Base-by-base conservation (phyloP, 1,284 basidiomycete genomes). In the Cutaneotrichosporon sp. region DNA sequence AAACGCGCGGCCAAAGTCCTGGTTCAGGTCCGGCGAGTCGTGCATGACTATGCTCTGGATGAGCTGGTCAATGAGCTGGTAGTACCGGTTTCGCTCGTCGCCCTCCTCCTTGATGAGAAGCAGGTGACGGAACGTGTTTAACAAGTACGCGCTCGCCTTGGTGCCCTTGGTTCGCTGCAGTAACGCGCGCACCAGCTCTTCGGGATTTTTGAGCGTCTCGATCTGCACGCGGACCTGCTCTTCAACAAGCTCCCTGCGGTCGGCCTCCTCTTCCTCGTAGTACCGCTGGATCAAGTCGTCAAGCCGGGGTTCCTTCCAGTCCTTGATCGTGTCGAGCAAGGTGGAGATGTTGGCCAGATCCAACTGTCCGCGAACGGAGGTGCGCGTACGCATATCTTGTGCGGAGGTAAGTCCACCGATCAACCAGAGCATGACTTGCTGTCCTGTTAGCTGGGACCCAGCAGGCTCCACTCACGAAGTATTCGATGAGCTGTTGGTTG, bases 41-140 rank as follows among this genome's bases (percentile, higher is more conserved):
- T 96, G 91, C 76, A 97, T 82, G 22, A 97, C 92, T 41, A 98
- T 84, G 63, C 93, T 88, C 29, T 90, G 86, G 43, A 98, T 83
- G 45, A 97, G 79, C n/a, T 88, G 86, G 70, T 97, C 91, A 64
- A 99, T 82, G 44, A 99, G 82, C 74, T 92, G 90, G 74, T 89
- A 97, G 74, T 93, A 90, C 63, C 92, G 87, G 29, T 83, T 82
- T 68, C 89, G 81, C 29, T 85, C 81, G 29, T 87, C 85, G 3
- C 87, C 89, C 55, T 97, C 90, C 61, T 89, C 87, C 55, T 86
- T 83, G 61, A 98, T 90, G 56, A 98, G 81, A 32, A 97, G 77
- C 51, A 98, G 72, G 74, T 97, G 93, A 66, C 93, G 90, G 80
- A 98, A 82, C 66, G 90, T 87, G 24, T 90, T 90, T 45, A 96